phyloP scores from a whole-genome alignment of 371 early-diverging fungal species.

The Lichtheimia hyalospora region DNA sequence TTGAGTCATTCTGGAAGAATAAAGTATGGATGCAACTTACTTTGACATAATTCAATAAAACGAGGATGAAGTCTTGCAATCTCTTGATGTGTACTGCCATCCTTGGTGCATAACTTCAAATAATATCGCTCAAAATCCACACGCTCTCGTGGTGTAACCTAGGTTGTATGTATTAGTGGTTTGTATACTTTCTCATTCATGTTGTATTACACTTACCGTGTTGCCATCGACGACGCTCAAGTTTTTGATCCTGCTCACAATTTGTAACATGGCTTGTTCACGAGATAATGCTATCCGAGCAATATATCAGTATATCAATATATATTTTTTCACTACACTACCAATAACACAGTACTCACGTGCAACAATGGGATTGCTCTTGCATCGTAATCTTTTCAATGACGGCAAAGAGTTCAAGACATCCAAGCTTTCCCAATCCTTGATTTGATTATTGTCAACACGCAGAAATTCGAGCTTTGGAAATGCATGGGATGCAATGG shows the following conservation, averaged over 20 bases:
- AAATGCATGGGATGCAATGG: constrained; percentile 20
- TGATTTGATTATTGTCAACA: constrained; percentile 42
- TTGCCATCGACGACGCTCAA: constrained; percentile 37
- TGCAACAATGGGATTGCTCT: constrained; percentile 50
- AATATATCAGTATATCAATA: background rate
- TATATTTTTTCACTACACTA: constrained; percentile 27
- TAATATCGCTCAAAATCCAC: constrained; percentile 79
- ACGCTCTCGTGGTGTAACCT: constrained; percentile 55
- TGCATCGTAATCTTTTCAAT: constrained; percentile 43
- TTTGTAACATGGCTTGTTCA: constrained; percentile 26
- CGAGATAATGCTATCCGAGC: constrained; percentile 14
- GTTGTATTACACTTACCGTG: constrained; percentile 24
- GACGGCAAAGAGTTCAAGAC: constrained; percentile 38
- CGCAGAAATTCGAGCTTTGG: constrained; percentile 36
- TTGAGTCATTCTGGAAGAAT: background rate
- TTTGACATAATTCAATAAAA: constrained; percentile 50
- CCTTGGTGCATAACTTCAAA: constrained; percentile 46
- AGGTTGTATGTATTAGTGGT: background rate
- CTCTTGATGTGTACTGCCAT: constrained; percentile 33
- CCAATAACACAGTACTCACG: background rate
- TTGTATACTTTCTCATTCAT: background rate
- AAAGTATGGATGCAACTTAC: constrained; percentile 22
- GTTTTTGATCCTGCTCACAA: constrained; percentile 36
- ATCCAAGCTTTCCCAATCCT: constrained; percentile 45
- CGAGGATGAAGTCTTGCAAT: constrained; percentile 57